phyloP scores from a whole-genome alignment of 768 basidiomycete genomes.

The Tylopilus sp. region DNA sequence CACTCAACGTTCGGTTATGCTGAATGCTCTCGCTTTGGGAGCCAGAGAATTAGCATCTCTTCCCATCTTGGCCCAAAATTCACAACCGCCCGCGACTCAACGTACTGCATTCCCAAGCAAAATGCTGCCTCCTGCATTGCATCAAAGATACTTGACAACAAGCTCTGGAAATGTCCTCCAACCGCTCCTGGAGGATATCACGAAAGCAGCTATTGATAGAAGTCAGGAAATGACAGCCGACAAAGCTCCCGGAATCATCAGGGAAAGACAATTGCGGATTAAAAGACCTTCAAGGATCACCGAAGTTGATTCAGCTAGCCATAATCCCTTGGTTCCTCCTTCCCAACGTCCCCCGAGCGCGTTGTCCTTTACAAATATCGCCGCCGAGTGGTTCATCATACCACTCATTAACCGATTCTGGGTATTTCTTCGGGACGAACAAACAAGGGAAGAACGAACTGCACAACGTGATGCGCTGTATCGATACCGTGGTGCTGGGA shows the following conservation, averaged over 20 bases:
- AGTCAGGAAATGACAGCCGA: constrained; percentile 52
- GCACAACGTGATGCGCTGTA: constrained; percentile 49
- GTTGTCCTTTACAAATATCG: constrained; percentile 61
- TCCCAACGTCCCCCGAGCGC: constrained; percentile 4
- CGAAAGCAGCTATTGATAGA: constrained; percentile 57
- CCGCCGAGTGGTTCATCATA: constrained; percentile 84
- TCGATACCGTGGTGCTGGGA: constrained; percentile 69
- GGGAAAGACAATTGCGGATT: constrained; percentile 74
- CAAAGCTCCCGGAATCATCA: constrained; percentile 56
- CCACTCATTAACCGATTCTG: constrained; percentile 95
- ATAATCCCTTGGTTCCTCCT: constrained; percentile 13
- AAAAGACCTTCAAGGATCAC: constrained; percentile 44
- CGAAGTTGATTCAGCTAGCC: constrained; percentile 34
- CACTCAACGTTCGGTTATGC: constrained; percentile 77
- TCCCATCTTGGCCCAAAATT: constrained; percentile 29
- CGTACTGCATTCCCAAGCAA: constrained; percentile 75
- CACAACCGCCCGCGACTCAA: constrained; percentile 30
- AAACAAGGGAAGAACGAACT: constrained; percentile 70
- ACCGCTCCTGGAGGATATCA: constrained; percentile 60
- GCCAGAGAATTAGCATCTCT: constrained; percentile 74
- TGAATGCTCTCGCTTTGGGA: constrained; percentile 83
- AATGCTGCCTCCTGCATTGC: constrained; percentile 66
- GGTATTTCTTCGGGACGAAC: constrained; percentile 86
- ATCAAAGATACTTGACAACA: constrained; percentile 58
- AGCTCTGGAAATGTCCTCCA: constrained; percentile 45